Evolutionary conservation across 2,329 filamentous ascomycete species (phyloP), one percentile per base, ranked within the genome.

Genomic region (Diaporthe nobilis): DNA sequence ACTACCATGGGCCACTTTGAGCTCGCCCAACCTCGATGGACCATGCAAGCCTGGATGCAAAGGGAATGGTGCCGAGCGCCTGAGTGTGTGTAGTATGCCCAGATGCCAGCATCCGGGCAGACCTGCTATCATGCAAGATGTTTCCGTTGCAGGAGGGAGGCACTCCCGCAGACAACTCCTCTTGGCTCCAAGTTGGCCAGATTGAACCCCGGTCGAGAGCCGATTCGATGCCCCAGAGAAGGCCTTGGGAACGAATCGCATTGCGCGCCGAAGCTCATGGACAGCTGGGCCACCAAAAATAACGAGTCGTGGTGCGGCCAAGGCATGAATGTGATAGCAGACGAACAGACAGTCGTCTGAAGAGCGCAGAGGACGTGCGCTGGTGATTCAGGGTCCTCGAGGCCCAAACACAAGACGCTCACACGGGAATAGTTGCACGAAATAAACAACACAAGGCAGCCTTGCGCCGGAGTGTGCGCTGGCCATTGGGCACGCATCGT

Each of bases 281-380:
- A 49, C 61, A 67, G 42, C 65, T 42, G 49, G 65, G 65, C 65
- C 44, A 53, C 65, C 47, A 70, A 70, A 70, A 55, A 55, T 70
- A 70, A 42, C 65, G 65, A 70, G 65, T 70, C 65, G 65, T 55
- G 65, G 65, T 42, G 51, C 49, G 31, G 34, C 17, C 65, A 55
- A 55, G 49, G 65, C 65, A 70, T 70, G 47, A 70, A 70, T 42
- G 65, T 55, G 65, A 55, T 70, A 28, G 65, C 49, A 55, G 65
- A 42, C 65, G 49, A 55, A 70, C 65, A 55, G 65, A 55, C 65
- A 70, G 65, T 55, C 65, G 34, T 55, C 65, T 70, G 65, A 70
- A 70, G 49, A 55, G 34, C n/a, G n/a, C 63, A 53, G 22, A 68
- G 65, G 47, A 68, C 65, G 47, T 68, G 65, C 65, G 65, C 31